Evolutionary conservation across 164 flowering plant species (phyloP).

Genomic region (Stephania japonica): DNA sequence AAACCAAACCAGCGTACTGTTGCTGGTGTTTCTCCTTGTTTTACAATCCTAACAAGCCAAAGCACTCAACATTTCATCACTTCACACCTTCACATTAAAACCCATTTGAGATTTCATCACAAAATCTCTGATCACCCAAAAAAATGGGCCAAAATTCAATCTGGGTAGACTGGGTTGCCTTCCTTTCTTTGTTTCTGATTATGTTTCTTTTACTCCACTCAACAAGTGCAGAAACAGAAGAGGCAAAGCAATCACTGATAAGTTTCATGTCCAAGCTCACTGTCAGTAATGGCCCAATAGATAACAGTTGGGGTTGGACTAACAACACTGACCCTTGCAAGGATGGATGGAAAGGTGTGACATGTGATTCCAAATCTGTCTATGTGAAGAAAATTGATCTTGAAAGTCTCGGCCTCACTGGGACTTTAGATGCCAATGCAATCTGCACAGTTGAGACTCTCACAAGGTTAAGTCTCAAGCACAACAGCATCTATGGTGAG

Average conservation of each 20-base stretch:
- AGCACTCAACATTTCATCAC: no score
- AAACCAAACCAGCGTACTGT: not conserved
- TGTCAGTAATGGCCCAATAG: conserved; percentile 4
- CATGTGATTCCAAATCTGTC: conserved; percentile 7
- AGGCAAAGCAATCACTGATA: conserved; percentile 21
- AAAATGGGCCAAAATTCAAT: conserved; percentile 24
- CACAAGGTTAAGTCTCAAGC: conserved; percentile 25
- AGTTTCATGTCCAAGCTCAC: conserved; percentile 27
- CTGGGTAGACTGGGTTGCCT: conserved; percentile 30
- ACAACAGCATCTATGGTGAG: conserved; percentile 32
- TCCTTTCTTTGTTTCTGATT: conserved; percentile 25
- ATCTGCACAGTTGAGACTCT: conserved; percentile 31
- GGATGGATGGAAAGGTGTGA: conserved; percentile 32
- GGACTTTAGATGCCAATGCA: conserved; percentile 26
- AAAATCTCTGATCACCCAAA: not conserved
- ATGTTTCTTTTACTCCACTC: conserved; percentile 24
- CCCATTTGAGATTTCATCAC: not conserved
- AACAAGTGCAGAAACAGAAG: conserved; percentile 22
- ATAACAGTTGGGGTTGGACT: conserved; percentile 32
- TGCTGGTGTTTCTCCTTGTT: conserved; percentile 19
- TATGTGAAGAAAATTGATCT: conserved; percentile 25
- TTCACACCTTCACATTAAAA: conserved; percentile 1
- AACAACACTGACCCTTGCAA: conserved; percentile 38
- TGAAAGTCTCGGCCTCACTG: conserved; percentile 21
- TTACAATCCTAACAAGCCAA: conserved; percentile 7